Base-by-base conservation (phyloP, 331 rosid species). In the Rosa hybrid region DNA sequence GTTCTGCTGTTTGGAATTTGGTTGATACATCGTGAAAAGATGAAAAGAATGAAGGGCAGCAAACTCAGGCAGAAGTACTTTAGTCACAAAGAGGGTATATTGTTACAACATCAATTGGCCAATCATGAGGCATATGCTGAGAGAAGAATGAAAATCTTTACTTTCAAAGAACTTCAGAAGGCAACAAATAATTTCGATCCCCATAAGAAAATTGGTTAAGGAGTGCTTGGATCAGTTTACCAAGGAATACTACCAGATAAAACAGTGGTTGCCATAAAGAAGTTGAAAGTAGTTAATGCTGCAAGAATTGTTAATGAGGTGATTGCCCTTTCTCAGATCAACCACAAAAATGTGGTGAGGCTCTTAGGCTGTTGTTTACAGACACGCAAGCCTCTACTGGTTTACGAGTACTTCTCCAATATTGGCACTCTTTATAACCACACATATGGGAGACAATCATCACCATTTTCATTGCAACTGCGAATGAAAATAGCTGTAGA, bases 301-400 rank as follows among this genome's bases (percentile, higher is more conserved):
- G 7, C 54, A 2, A 20, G 72, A 53, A 23, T 77, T 60, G 50
- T 77, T 60, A 64, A 78, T 12, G 82, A 78, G 45, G 30, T 78
- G 42, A 23, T 54, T 16, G 5, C 60, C 4, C 76, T 56, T 12
- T 12, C 63, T 51, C 76, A 70, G 62, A 56, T 56, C 44, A 70
- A 78, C 76, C 76, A 78, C 25, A 12, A n/a, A 8, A 78, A 68
- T 11, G 77, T 78, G 20, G 83, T 59, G 14, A 72, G 50, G 44
- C 72, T 72, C 8, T 12, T 80, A 18, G 78, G 83, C 25, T 80
- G 73, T 72, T 60, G 78, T 21, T 62, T 80, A 38, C 67, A 80
- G 51, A 72, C 65, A 0, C 8, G 44, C n/a, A 71, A 46, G 7
- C 67, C 78, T 62, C 7, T 62, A 12, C 42, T 80, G 3, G 83